A percentile compares a stretch with the other conserved stretches of the same genome.
phyloP scores from a whole-genome alignment of 768 basidiomycete species.

The Mycena leptocephala region DNA sequence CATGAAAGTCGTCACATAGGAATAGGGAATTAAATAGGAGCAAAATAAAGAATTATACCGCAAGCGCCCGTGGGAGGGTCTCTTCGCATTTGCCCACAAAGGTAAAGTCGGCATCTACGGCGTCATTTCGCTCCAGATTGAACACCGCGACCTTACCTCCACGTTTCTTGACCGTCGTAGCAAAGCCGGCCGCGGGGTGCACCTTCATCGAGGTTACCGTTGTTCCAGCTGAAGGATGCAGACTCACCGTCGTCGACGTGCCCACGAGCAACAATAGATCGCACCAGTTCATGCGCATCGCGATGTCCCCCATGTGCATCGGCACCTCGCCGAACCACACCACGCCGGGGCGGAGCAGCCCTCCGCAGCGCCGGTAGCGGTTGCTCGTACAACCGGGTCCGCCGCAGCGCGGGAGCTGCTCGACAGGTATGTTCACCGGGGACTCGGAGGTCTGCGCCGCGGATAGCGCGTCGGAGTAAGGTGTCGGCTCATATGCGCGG shows the following conservation, averaged over 20 bases:
- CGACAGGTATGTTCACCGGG: conserved; percentile 38
- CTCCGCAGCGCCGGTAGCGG: conserved; percentile 43
- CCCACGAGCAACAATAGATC: conserved; percentile 58
- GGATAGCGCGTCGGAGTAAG: conserved; percentile 46
- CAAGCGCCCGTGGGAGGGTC: conserved; percentile 30
- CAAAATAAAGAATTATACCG: neutral
- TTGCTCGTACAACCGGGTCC: conserved; percentile 13
- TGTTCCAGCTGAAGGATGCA: too few species aligned
- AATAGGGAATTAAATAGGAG: neutral
- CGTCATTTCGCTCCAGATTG: conserved; percentile 47
- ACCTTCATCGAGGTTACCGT: too few species aligned
- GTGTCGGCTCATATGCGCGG: conserved; percentile 33
- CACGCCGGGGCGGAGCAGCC: conserved; percentile 54
- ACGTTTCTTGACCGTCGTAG: conserved; percentile 40
- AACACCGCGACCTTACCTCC: conserved; percentile 58
- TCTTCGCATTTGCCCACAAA: conserved; percentile 52
- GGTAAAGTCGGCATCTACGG: conserved; percentile 50
- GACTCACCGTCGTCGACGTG: conserved; percentile 52
- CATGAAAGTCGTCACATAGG: neutral
- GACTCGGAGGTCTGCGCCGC: conserved; percentile 35
- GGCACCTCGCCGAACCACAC: conserved; percentile 62
- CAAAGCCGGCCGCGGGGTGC: conserved; percentile 46
- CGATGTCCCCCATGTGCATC: conserved; percentile 46
- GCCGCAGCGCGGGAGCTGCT: conserved; percentile 48
- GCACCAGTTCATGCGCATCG: conserved; percentile 40